Evolutionary conservation across 2,329 filamentous ascomycete genomes (phyloP).

Genomic region (Furcasterigmium furcatum): DNA sequence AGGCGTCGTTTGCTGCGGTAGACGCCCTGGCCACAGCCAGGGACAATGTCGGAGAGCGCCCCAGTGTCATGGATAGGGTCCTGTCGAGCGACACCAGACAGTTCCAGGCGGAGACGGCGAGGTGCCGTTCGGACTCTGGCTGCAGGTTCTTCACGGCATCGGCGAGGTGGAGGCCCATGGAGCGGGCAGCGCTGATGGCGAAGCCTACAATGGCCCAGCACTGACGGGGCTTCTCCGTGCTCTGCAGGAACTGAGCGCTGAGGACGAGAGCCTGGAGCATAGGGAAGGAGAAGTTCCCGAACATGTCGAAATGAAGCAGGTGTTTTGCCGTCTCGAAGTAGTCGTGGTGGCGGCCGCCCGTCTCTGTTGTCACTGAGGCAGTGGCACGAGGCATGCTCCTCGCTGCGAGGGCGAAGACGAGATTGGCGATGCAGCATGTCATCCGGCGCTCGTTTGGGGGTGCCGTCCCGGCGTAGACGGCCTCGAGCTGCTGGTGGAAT

Average conservation of each 20-base stretch:
- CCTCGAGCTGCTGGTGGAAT: neutral
- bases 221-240: constrained; percentile 1
- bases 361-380: neutral
- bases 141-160: neutral
- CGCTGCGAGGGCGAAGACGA: neutral
- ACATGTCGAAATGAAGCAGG: constrained; percentile 2
- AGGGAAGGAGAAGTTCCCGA: neutral
- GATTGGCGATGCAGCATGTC: constrained; percentile 1
- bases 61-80: constrained; percentile 1
- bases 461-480: neutral
- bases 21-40: neutral
- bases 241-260: neutral
- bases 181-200: neutral
- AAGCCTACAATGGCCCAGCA: constrained; percentile 1
- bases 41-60: neutral
- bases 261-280: neutral
- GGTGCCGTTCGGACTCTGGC: neutral
- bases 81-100: constrained; percentile 1
- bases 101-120: neutral
- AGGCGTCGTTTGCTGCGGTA: too few species aligned
- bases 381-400: neutral
- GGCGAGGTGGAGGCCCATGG: neutral
- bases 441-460: neutral
- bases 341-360: neutral
- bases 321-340: neutral